Conservation (phyloP, 345 rosid species). For the Dipteronia sinensis region DNA sequence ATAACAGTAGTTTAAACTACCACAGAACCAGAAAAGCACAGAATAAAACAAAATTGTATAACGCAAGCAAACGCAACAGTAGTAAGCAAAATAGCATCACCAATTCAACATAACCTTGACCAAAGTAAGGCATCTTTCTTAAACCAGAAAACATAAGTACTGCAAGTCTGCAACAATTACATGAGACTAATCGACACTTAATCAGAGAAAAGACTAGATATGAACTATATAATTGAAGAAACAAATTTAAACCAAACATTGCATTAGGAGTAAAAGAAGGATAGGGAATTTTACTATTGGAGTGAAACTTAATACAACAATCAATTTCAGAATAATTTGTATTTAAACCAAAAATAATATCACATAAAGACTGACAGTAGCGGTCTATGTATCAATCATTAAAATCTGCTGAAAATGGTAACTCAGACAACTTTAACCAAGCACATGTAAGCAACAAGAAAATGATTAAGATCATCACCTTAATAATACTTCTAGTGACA, state of each 20-base stretch:
- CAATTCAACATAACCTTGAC: not conserved
- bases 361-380: not conserved
- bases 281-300: not conserved
- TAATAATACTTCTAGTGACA: not conserved
- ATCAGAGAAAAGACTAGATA: not conserved
- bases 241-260: not conserved
- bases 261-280: not conserved
- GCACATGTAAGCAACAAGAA: not conserved
- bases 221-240: not conserved
- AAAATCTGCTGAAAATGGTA: not conserved
- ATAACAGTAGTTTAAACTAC: too few relatives aligned
- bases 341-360: too few relatives aligned
- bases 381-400: not conserved
- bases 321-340: not conserved
- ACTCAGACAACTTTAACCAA: not conserved
- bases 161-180: not conserved
- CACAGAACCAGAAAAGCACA: too few relatives aligned
- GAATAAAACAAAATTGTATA: too few relatives aligned
- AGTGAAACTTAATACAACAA: not conserved
- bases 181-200: not conserved
- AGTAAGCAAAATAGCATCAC: too few relatives aligned
- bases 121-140: not conserved
- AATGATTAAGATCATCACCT: not conserved
- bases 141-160: not conserved
- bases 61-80: too few relatives aligned